These are phyloP conservation scores for Candida nitratophila DNA, from an alignment of 805 yeast genomes.

Conservation along the genomic window DNA sequence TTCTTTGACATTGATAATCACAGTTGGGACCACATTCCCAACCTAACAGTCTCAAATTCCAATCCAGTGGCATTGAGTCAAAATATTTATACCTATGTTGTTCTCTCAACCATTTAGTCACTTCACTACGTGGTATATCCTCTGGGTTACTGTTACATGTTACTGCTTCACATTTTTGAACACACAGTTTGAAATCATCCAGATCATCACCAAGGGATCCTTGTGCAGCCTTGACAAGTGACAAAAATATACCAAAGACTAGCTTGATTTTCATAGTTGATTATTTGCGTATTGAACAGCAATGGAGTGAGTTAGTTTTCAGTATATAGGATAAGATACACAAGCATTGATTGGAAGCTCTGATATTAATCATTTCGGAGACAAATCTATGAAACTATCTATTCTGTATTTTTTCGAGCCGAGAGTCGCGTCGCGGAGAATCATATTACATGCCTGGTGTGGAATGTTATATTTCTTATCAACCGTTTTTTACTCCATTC, in stretches of 20 bases:
- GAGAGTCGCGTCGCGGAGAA: too few relatives aligned
- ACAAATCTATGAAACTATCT: too few relatives aligned
- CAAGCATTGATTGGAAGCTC: too few relatives aligned
- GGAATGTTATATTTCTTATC: too few relatives aligned
- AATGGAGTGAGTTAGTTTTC: too few relatives aligned
- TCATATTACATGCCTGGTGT: too few relatives aligned
- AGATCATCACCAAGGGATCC: slow-evolving; percentile 61
- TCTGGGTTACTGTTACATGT: slow-evolving; percentile 25
- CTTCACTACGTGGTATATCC: slow-evolving; percentile 15
- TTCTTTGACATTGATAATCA: slow-evolving; percentile 88
- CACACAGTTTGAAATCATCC: slow-evolving; percentile 49
- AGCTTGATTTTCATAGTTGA: background rate
- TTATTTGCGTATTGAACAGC: too few relatives aligned
- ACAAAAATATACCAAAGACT: background rate
- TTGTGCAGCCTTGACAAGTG: background rate
- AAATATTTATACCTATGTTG: slow-evolving; percentile 32
- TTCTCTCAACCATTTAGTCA: slow-evolving; percentile 15
- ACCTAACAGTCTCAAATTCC: slow-evolving; percentile 36
- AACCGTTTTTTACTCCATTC: too few relatives aligned
- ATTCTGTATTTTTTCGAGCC: too few relatives aligned
- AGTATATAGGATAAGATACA: too few relatives aligned
- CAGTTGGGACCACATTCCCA: slow-evolving; percentile 83
- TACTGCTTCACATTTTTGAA: slow-evolving; percentile 38
- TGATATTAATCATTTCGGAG: too few relatives aligned
- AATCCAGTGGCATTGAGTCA: slow-evolving; percentile 31